A percentile compares a stretch with the other conserved stretches of the same genome.
Conservation (phyloP, 441 rosid species). For the Aleurites moluccanus region DNA sequence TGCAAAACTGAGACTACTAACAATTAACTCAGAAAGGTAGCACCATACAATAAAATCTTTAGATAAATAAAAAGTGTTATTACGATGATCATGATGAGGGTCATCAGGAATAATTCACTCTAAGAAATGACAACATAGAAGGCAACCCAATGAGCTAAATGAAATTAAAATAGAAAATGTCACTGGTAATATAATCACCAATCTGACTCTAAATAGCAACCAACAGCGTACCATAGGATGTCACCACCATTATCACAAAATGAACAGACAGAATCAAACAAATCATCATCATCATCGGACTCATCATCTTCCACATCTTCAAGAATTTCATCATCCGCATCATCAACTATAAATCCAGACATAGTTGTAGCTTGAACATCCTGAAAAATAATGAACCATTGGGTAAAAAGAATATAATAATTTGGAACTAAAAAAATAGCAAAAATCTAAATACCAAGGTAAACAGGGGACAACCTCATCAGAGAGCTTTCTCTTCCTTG, state of each 20-base stretch:
- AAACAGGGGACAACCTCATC: constrained; percentile 54
- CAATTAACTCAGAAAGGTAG: not conserved
- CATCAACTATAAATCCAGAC: constrained; percentile 66
- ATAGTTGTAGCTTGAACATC: constrained; percentile 34
- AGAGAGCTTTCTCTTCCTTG: constrained; percentile 43
- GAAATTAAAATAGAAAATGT: not conserved
- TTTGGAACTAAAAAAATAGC: constrained; percentile 3
- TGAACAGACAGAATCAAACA: constrained; percentile 78
- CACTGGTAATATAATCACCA: not conserved
- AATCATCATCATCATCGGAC: constrained; percentile 51
- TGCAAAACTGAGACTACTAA: not conserved
- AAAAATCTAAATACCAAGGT: constrained; percentile 9
- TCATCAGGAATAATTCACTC: not conserved
- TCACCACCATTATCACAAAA: constrained; percentile 92
- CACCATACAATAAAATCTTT: not conserved
- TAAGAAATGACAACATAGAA: not conserved
- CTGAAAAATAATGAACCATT: constrained; percentile 33
- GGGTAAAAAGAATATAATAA: constrained; percentile 21
- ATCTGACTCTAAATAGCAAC: constrained; percentile 6
- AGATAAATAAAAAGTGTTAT: not conserved
- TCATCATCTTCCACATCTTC: constrained; percentile 46
- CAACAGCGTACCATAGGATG: constrained; percentile 60
- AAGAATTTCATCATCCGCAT: constrained; percentile 34
- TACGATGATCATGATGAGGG: not conserved
- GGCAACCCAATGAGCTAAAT: not conserved